Percentiles rank a stretch among this genome's conserved stretches.
These are phyloP conservation scores for Dioszegia aurantiaca DNA, from an alignment of 768 basidiomycete genomes.

Conservation along the genomic window DNA sequence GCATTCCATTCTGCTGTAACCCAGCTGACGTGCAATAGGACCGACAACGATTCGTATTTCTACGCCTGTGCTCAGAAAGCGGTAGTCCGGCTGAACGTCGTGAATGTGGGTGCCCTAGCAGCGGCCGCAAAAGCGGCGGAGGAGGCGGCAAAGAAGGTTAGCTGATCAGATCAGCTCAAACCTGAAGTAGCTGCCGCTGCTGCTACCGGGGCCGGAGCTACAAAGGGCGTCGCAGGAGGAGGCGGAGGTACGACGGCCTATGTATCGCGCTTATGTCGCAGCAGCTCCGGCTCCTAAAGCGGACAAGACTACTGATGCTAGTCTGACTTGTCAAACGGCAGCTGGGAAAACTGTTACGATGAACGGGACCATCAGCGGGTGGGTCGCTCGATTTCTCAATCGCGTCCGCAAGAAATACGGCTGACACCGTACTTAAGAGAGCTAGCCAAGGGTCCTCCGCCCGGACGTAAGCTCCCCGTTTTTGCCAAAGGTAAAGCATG, in stretches of 20 bases:
- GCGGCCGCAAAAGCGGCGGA: slow-evolving; percentile 4
- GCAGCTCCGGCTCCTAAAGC: not conserved
- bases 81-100: slow-evolving; percentile 43
- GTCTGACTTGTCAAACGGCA: slow-evolving; percentile 30
- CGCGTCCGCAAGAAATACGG: not conserved
- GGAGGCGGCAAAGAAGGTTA: slow-evolving; percentile 12
- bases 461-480: slow-evolving; percentile 49
- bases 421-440: slow-evolving; percentile 26
- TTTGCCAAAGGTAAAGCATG: too few species aligned
- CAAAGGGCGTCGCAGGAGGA: slow-evolving; percentile 3
- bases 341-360: slow-evolving; percentile 40
- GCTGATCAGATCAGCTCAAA: slow-evolving; percentile 11
- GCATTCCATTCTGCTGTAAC: not conserved
- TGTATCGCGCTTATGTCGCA: slow-evolving; percentile 2
- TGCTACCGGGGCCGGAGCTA: slow-evolving; percentile 4
- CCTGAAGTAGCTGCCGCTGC: not conserved
- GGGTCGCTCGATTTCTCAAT: slow-evolving; percentile 4
- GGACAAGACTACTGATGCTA: slow-evolving; percentile 15
- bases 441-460: slow-evolving; percentile 38
- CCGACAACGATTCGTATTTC: slow-evolving; percentile 50
- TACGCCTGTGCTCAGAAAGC: slow-evolving; percentile 50
- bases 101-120: slow-evolving; percentile 37
- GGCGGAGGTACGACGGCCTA: slow-evolving; percentile 8
- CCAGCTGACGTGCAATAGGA: slow-evolving; percentile 19
- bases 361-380: slow-evolving; percentile 34